These are phyloP conservation scores for Scytalidium lignicola DNA, from an alignment of 2,329 filamentous ascomycete species.

Conservation along the genomic window DNA sequence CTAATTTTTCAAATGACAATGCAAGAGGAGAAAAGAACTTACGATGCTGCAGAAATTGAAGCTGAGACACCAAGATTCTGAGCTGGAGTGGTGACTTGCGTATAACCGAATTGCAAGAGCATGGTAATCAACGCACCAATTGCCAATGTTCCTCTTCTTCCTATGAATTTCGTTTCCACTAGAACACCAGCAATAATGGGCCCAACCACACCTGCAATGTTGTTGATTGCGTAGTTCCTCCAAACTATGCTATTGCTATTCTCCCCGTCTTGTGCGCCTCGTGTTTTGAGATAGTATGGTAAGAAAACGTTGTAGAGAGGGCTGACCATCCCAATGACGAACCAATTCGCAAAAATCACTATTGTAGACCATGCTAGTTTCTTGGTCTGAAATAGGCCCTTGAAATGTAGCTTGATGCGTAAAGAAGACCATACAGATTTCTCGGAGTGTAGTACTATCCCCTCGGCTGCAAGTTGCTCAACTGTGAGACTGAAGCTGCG, in stretches of 20 bases:
- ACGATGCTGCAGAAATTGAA: background rate
- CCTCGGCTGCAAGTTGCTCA: conserved; percentile 11
- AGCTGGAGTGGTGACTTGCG: conserved; percentile 1
- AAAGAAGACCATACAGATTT: conserved; percentile 2
- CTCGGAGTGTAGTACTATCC: conserved; percentile 2
- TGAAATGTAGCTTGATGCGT: conserved; percentile 35
- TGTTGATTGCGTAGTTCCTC: conserved; percentile 6
- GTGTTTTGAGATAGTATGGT: conserved; percentile 44
- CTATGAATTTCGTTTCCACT: conserved; percentile 1
- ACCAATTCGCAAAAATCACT: conserved; percentile 48
- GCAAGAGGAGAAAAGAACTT: background rate
- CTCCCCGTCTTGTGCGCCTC: conserved; percentile 28
- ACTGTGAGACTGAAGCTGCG: background rate
- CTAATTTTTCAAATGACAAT: too few relatives aligned
- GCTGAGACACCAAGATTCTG: conserved; percentile 4
- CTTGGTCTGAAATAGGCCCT: conserved; percentile 44
- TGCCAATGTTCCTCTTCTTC: conserved; percentile 5
- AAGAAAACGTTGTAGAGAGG: conserved; percentile 53
- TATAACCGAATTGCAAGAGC: conserved; percentile 4
- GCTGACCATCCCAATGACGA: conserved; percentile 48
- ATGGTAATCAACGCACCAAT: conserved; percentile 3
- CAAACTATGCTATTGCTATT: conserved; percentile 1
- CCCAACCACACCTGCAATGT: conserved; percentile 3
- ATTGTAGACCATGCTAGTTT: conserved; percentile 45
- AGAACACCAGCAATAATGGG: conserved; percentile 6